These are phyloP conservation scores for Arachnopeziza araneosa DNA, from an alignment of 2,329 filamentous ascomycete genomes.

Conservation along the genomic window DNA sequence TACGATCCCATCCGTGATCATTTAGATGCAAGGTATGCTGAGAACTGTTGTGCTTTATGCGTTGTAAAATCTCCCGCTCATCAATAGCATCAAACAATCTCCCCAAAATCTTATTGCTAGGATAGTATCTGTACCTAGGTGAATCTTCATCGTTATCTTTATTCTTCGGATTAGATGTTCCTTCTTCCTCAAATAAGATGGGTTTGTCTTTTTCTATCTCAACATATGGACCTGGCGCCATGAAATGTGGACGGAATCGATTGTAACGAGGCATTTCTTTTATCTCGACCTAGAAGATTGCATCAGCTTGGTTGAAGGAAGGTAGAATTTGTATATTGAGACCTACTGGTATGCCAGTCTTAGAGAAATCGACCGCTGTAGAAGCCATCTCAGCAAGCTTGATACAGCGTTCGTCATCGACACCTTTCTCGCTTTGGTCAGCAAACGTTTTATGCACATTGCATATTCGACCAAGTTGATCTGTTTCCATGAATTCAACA, in stretches of 20 bases:
- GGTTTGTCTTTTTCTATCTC: constrained; percentile 33
- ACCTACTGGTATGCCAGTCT: constrained; percentile 57
- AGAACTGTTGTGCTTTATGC: constrained; percentile 2
- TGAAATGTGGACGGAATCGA: constrained; percentile 43
- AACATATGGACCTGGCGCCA: constrained; percentile 42
- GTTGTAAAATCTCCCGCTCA: constrained; percentile 55
- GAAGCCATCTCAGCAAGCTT: constrained; percentile 59
- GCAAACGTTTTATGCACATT: constrained; percentile 57
- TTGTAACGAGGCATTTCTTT: constrained; percentile 20
- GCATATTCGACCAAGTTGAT: constrained; percentile 61
- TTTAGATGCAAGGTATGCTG: not conserved
- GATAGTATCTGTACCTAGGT: constrained; percentile 53
- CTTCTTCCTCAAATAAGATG: constrained; percentile 6
- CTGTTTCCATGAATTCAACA: constrained; percentile 64
- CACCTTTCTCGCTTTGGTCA: constrained; percentile 49
- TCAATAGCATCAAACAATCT: constrained; percentile 66
- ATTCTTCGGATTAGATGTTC: constrained; percentile 23
- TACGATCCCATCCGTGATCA: not conserved
- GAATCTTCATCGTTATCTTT: constrained; percentile 42
- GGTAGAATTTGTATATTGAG: not conserved
- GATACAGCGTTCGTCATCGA: constrained; percentile 44
- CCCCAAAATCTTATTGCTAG: constrained; percentile 63
- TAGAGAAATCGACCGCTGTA: constrained; percentile 68
- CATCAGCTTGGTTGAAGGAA: not conserved
- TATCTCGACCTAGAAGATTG: constrained; percentile 16